Conservation (phyloP, 2,329 filamentous ascomycete genomes). For the Pseudogymnoascus sp. region DNA sequence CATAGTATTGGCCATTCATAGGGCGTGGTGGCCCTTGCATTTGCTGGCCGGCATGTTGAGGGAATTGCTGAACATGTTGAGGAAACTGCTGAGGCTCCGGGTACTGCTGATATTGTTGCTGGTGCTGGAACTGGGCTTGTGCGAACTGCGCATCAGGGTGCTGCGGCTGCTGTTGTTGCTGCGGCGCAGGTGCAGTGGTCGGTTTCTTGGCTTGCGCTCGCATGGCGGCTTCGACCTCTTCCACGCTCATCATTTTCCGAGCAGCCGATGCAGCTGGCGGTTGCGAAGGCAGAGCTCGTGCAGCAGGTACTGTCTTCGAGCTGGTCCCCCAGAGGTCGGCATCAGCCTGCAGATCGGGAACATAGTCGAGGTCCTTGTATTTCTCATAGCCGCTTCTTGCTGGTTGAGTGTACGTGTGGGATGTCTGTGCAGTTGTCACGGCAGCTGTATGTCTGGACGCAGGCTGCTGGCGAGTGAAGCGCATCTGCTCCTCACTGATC, state of each 20-base stretch:
- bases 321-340: constrained; percentile 79
- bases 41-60: constrained; percentile 21
- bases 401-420: constrained; percentile 44
- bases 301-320: constrained; percentile 43
- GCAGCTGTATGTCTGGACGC: constrained; percentile 35
- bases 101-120: constrained; percentile 17
- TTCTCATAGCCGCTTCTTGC: constrained; percentile 81
- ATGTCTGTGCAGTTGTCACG: constrained; percentile 30
- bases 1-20: background rate
- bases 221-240: constrained; percentile 95
- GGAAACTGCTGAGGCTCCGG: constrained; percentile 21
- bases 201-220: constrained; percentile 55
- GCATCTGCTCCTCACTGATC: constrained; percentile 83
- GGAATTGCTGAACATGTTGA: constrained; percentile 24
- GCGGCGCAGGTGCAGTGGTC: constrained; percentile 24
- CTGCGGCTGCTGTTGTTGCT: constrained; percentile 20
- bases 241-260: constrained; percentile 86
- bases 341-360: constrained; percentile 86
- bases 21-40: constrained; percentile 22
- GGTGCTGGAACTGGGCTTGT: constrained; percentile 23
- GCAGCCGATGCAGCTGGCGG: constrained; percentile 30
- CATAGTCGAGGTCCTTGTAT: constrained; percentile 69
- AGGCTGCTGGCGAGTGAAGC: constrained; percentile 68
- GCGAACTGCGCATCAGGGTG: constrained; percentile 19
- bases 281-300: constrained; percentile 18